Percentiles rank a stretch among this genome's conserved stretches.
Evolutionary conservation across 805 yeast genomes (phyloP).

Genomic region (Barnettozyma salicaria): DNA sequence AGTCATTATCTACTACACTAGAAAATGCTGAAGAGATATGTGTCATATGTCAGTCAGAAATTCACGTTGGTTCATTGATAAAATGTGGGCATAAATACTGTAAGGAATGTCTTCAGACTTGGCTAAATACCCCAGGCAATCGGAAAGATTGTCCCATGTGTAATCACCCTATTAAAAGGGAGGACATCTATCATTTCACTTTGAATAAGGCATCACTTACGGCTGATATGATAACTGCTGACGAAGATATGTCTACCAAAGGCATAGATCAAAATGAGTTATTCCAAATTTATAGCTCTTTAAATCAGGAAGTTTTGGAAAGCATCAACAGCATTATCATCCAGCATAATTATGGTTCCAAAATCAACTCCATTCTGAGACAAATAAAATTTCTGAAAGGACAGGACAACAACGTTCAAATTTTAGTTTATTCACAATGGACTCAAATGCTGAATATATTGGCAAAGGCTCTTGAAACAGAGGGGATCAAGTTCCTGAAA

Average conservation of each 20-base stretch:
- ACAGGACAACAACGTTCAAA: constrained; percentile 50
- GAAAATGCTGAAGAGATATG: constrained; percentile 42
- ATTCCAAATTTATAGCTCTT: constrained; percentile 26
- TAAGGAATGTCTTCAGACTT: constrained; percentile 65
- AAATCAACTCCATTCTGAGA: constrained; percentile 75
- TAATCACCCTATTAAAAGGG: constrained; percentile 42
- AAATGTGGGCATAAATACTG: constrained; percentile 94
- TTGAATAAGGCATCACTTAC: constrained; percentile 46
- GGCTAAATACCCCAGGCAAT: constrained; percentile 44
- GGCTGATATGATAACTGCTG: constrained; percentile 37
- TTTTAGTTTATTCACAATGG: constrained; percentile 90
- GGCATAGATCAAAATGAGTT: constrained; percentile 8
- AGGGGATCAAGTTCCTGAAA: constrained; percentile 52
- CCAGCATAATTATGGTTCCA: constrained; percentile 65
- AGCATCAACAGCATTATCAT: constrained; percentile 42
- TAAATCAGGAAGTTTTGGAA: constrained; percentile 36
- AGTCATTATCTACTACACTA: constrained; percentile 29
- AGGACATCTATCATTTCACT: constrained; percentile 66
- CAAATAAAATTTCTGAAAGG: constrained; percentile 60
- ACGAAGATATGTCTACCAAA: constrained; percentile 14
- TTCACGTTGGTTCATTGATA: constrained; percentile 71
- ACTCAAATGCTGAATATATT: constrained; percentile 62
- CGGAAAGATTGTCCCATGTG: constrained; percentile 76
- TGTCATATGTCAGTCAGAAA: constrained; percentile 69
- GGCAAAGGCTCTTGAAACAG: constrained; percentile 55